Conservation (phyloP, 345 rosid species). For the Gossypium longicalyx region DNA sequence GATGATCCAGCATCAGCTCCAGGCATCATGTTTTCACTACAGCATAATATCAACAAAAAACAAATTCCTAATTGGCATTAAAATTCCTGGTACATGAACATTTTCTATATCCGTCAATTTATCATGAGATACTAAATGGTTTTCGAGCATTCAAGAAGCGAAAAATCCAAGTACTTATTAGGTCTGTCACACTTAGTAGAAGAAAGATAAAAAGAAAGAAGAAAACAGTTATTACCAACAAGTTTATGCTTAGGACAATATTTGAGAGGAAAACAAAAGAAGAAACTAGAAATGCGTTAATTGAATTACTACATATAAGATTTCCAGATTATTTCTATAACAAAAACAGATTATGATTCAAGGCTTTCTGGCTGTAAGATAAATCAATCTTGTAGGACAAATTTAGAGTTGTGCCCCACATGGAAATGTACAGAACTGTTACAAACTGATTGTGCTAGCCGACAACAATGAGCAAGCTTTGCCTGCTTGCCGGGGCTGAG, state of each 20-base stretch:
- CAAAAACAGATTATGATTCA: too few relatives aligned
- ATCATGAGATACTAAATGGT: not conserved
- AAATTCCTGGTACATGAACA: not conserved
- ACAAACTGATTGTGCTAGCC: constrained; percentile 33
- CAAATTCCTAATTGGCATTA: not conserved
- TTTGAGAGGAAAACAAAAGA: too few relatives aligned
- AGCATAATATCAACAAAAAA: constrained; percentile 5
- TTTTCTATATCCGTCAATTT: not conserved
- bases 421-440: not conserved
- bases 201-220: too few relatives aligned
- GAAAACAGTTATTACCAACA: too few relatives aligned
- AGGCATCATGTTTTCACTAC: constrained; percentile 29
- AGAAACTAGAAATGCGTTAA: too few relatives aligned
- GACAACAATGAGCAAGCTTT: constrained; percentile 65
- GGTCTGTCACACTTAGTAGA: too few relatives aligned
- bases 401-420: not conserved
- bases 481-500: constrained; percentile 74
- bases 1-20: constrained; percentile 26
- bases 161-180: not conserved
- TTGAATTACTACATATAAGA: too few relatives aligned
- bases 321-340: too few relatives aligned
- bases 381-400: not conserved
- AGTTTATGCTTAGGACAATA: too few relatives aligned
- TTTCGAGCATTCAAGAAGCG: not conserved
- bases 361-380: too few relatives aligned